Base-by-base conservation (phyloP, 2,329 filamentous ascomycete genomes). In the Fusarium sp. region DNA sequence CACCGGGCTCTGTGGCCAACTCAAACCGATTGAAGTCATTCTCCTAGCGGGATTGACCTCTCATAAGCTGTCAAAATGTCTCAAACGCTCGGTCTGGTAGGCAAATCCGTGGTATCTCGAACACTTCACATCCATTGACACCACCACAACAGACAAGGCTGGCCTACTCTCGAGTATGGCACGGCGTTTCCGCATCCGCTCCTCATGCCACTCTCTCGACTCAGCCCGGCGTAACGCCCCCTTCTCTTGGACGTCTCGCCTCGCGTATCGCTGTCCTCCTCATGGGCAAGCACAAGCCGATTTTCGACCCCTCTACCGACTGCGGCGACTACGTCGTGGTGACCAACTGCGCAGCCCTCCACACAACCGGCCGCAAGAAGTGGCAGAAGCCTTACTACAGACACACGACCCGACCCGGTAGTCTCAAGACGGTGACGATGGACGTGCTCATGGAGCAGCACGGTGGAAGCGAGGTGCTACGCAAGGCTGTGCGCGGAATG, bases 261-360 rank as follows among this genome's bases (percentile, higher is more conserved):
- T 93, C 91, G 58, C 89, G 91, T 69, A 97, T 97, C 80, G 95
- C 94, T 67, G 85, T 90, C 58, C 85, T 93, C 65, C 89, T 97
- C 57, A 97, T 98, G 94, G 96, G 96, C 83, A 99, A 99, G 86
- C 91, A 99, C 87, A 99, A 99, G 83, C 96, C 96, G 20, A 97
- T 96, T 80, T 99, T 90, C 83, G 93, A 98, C 82, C 96, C 96
- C 1, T 97, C 93, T 20, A 97, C 94, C 67, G 96, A 99, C 85
- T 98, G 96, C 86, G 96, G 96, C 74, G 96, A 99, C 88, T 99
- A 99, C 81, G 94, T 99, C 11, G 95, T 99, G 1, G 94, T 96
- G 56, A 93, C 93, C 36, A 90, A 93, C 79, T 98, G 96, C 84
- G 87, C 91, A 40, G 90, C 95, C 51, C 85, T 99, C 54, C 90